Percentiles rank a stretch among this genome's conserved stretches.
These are phyloP conservation scores for Penicillium expansum DNA, from an alignment of 2,329 filamentous ascomycete species.

Conservation along the genomic window DNA sequence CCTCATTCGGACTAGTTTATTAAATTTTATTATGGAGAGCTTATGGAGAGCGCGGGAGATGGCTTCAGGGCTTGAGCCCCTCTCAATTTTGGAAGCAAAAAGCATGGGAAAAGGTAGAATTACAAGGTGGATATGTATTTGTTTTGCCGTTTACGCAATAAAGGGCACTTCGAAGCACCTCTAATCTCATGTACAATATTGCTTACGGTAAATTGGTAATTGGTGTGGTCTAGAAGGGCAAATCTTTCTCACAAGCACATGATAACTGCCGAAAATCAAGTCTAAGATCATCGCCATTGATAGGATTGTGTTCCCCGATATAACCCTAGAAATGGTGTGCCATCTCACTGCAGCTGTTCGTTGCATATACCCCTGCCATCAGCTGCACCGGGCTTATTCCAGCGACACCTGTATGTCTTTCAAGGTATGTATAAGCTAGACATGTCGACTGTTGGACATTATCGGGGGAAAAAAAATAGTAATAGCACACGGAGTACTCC, in stretches of 20 bases:
- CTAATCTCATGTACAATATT: background rate
- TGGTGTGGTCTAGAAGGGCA: background rate
- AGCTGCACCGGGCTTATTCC: constrained; percentile 16
- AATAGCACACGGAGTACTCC: background rate
- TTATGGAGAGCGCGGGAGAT: background rate
- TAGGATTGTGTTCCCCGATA: background rate
- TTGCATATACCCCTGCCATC: constrained; percentile 14
- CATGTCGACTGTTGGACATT: background rate
- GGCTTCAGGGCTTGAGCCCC: constrained; percentile 1
- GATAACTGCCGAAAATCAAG: background rate
- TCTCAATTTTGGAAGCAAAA: background rate
- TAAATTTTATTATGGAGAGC: background rate
- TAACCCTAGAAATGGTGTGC: constrained; percentile 9
- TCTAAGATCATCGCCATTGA: background rate
- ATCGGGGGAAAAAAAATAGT: background rate
- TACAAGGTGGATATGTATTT: background rate
- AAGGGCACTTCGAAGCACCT: background rate
- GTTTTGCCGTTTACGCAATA: background rate
- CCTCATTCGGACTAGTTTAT: background rate
- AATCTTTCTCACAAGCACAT: constrained; percentile 1
- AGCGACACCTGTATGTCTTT: background rate
- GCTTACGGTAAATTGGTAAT: background rate
- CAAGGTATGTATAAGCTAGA: background rate
- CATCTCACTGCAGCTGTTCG: constrained; percentile 22
- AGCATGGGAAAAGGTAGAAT: background rate